Percentiles rank a stretch among this genome's conserved stretches.
Evolutionary conservation across 1,139 yeast genomes (phyloP).

Genomic region (Candida sp.): DNA sequence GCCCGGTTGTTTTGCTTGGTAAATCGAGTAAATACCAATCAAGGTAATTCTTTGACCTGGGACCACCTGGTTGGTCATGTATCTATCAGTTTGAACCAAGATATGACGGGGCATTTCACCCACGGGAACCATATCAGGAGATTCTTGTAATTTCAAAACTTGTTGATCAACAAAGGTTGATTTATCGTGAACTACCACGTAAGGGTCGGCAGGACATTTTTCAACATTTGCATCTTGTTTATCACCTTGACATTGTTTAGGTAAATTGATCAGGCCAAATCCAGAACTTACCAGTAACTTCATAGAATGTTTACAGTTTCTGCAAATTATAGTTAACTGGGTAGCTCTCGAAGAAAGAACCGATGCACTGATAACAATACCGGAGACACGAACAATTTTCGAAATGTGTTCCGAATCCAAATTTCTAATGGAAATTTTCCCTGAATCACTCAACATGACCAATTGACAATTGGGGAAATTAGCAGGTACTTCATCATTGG

Average conservation of each 20-base stretch:
- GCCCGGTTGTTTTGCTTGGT: constrained; percentile 60
- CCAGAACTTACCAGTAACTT: constrained; percentile 66
- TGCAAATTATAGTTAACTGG: constrained; percentile 78
- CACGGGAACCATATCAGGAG: constrained; percentile 98
- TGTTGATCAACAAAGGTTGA: constrained; percentile 94
- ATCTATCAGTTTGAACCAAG: constrained; percentile 82
- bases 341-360: constrained; percentile 90
- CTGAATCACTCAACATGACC: constrained; percentile 71
- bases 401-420: constrained; percentile 87
- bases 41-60: constrained; percentile 96
- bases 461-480: constrained; percentile 82
- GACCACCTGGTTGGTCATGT: constrained; percentile 82
- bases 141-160: constrained; percentile 86
- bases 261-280: constrained; percentile 76
- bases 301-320: constrained; percentile 81
- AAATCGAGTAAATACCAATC: constrained; percentile 89
- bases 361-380: constrained; percentile 90
- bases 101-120: constrained; percentile 99
- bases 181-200: constrained; percentile 89
- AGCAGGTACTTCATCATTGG: constrained; percentile 51
- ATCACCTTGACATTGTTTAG: constrained; percentile 69
- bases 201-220: constrained; percentile 89
- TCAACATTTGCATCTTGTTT: constrained; percentile 51
- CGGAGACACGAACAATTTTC: constrained; percentile 86
- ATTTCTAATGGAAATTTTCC: constrained; percentile 71